Evolutionary conservation across 1,284 basidiomycete genomes (phyloP), one percentile per base, ranked within the genome.

Genomic region (Irpex sp.): DNA sequence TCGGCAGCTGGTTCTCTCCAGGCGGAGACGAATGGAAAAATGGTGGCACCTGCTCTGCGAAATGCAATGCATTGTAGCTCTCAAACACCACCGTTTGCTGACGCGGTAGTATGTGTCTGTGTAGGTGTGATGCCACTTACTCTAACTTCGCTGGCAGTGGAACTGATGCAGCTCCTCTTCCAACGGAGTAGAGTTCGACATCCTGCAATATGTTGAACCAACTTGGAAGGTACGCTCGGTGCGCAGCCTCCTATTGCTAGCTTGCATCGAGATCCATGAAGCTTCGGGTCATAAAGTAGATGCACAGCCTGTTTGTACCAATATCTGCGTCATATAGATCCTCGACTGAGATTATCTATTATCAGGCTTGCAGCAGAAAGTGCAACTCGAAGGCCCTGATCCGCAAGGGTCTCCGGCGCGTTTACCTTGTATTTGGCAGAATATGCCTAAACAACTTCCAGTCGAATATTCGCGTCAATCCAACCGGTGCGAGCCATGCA

Each of bases 11-110:
- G 42, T 57, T 55, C 59, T 21, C 51, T 59, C 48, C 59, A 36
- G 42, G 39, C 53, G 16, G 56, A 52, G 49, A 35, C 47, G 63
- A 61, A 64, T 61, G 59, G 63, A 64, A 64, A 64, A 49, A 59
- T 48, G 56, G 57, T 59, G 57, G 57, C 63, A 49, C 16, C 19
- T 58, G 36, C 60, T 61, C 19, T 61, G 51, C 39, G 37, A 33
- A 49, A 59, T 52, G 60, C 60, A 61, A 59, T 64, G 63, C 56
- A 49, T 52, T 37, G 45, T 35, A 23, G 4, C 49, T 19, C 23
- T 33, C 23, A 36, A 36, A 33, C 21, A 33, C 48, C 48, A 49
- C 12, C 42, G 48, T n/a, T 49, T 16, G 39, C 10, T 42, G 16
- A 42, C 28, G 28, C 5, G 28, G 28, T 28, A 28, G 39, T 10